Evolutionary conservation across 2,329 filamentous ascomycete species (phyloP), one percentile per base, ranked within the genome.

Genomic region (Neofusicoccum parvum): DNA sequence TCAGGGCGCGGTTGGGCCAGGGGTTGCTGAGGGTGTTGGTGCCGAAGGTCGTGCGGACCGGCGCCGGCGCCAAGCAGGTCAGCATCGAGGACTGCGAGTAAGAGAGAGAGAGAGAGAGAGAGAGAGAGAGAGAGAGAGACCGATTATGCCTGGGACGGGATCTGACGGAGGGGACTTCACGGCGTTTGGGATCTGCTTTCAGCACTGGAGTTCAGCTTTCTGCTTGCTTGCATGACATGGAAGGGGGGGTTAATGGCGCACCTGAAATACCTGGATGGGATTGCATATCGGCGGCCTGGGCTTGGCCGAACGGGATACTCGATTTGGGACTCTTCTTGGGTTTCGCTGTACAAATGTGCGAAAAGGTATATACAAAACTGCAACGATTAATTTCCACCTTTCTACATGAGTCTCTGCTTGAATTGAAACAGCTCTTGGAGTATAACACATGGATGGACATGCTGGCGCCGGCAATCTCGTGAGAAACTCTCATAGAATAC

Each of bases 1-100:
- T 65, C 23, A 7, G 62, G 37, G 65, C 65, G 45, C n/a, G 65
- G 5, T 34, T 67, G 20, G 65, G 65, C 4, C 65, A 67, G 48
- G 65, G 65, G 14, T 27, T 67, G 62, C 17, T 67, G 53, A 34
- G 65, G 15, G 62, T 67, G 6, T 20, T 67, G 51, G 65, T 67
- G 46, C 65, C 65, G n/a, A 67, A 67, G 62, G 50, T 67, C 15
- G 60, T 56, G 43, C 34, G 45, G 41, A 45, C 43, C 6, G 51
- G 50, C 1, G 41, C 53, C 1, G 46, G 34, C 32, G 34, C 37
- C 12, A 59, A 23, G 50, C 39, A 54, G 59, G 59, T 66, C 5
- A n/a, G 37, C 14, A 58, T 66, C 15, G 65, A 66, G 50, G 51
- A 49, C 20, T 65, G 63, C 23, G 63, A 65, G 32, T 53, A 23